Conservation (phyloP, 2,329 filamentous ascomycete species). For the Emmonsiellopsis sp. region DNA sequence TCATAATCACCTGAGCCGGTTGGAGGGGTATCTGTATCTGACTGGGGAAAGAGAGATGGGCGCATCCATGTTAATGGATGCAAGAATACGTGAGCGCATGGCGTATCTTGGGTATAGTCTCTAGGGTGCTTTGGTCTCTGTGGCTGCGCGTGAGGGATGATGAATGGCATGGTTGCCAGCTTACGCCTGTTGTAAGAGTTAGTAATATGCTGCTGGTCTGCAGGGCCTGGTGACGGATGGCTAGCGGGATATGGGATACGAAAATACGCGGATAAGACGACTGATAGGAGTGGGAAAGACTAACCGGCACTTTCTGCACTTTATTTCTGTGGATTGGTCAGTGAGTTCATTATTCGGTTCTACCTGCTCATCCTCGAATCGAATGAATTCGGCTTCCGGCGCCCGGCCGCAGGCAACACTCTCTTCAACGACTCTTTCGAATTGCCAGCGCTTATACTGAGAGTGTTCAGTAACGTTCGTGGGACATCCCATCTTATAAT, state of each 20-base stretch:
- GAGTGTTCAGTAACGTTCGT: slow-evolving; percentile 58
- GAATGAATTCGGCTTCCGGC: slow-evolving; percentile 63
- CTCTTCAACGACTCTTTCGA: slow-evolving; percentile 54
- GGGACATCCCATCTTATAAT: slow-evolving; percentile 78
- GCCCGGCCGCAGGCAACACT: slow-evolving; percentile 67
- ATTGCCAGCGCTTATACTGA: slow-evolving; percentile 71
- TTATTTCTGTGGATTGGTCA: slow-evolving; percentile 47
- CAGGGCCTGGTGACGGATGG: neutral
- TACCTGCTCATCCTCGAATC: slow-evolving; percentile 54
- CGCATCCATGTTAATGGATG: slow-evolving; percentile 96
- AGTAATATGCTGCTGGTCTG: neutral
- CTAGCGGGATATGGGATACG: neutral
- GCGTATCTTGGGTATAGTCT: slow-evolving; percentile 17
- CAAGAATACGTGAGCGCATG: slow-evolving; percentile 80
- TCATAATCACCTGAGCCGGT: slow-evolving; percentile 9
- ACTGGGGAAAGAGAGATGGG: slow-evolving; percentile 49
- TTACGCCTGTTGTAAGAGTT: slow-evolving; percentile 36
- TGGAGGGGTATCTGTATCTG: neutral
- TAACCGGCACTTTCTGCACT: slow-evolving; percentile 84
- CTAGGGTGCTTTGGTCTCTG: slow-evolving; percentile 16
- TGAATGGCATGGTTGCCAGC: slow-evolving; percentile 56
- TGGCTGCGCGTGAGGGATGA: slow-evolving; percentile 50
- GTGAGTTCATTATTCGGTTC: slow-evolving; percentile 10
- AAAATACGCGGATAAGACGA: slow-evolving; percentile 1
- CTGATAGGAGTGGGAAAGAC: slow-evolving; percentile 22